These are phyloP conservation scores for Fusarium burgessii DNA, from an alignment of 2,329 filamentous ascomycete species.

Conservation along the genomic window DNA sequence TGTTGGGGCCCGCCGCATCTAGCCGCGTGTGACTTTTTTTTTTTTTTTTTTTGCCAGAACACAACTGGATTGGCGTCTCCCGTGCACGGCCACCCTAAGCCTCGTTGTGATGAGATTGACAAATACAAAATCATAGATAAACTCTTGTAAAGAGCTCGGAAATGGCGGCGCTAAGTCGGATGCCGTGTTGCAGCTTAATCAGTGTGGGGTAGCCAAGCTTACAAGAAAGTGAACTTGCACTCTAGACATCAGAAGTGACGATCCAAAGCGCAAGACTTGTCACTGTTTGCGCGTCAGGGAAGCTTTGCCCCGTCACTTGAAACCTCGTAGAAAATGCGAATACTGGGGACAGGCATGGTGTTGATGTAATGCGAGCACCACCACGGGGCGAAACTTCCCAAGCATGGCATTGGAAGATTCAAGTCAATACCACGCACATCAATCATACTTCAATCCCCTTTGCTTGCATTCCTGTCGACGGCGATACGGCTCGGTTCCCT, in stretches of 20 bases:
- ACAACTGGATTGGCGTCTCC: no score
- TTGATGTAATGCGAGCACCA: slow-evolving; percentile 21
- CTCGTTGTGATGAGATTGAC: slow-evolving; percentile 23
- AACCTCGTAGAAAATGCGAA: slow-evolving; percentile 22
- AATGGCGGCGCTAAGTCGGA: slow-evolving; percentile 41
- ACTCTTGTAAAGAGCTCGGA: slow-evolving; percentile 21
- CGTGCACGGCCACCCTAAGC: slow-evolving; percentile 35
- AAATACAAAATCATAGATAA: slow-evolving; percentile 18
- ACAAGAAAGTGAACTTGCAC: slow-evolving; percentile 1
- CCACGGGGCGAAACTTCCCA: slow-evolving; percentile 18
- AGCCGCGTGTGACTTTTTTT: slow-evolving; percentile 35
- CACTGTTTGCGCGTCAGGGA: slow-evolving; percentile 1
- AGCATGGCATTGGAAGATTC: not conserved
- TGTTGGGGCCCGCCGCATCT: slow-evolving; percentile 28
- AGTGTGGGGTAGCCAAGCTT: slow-evolving; percentile 30
- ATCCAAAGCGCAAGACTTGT: not conserved
- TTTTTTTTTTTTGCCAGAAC: slow-evolving; percentile 1
- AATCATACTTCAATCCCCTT: slow-evolving; percentile 3
- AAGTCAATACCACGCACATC: not conserved
- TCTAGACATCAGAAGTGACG: slow-evolving; percentile 4
- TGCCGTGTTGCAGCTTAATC: slow-evolving; percentile 24
- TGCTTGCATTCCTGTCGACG: slow-evolving; percentile 5
- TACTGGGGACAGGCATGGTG: slow-evolving; percentile 31
- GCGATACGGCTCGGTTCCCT: slow-evolving; percentile 27
- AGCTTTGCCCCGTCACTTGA: slow-evolving; percentile 7